These are phyloP conservation scores for Hyphopichia homilentoma DNA, from an alignment of 805 yeast genomes.

Conservation along the genomic window DNA sequence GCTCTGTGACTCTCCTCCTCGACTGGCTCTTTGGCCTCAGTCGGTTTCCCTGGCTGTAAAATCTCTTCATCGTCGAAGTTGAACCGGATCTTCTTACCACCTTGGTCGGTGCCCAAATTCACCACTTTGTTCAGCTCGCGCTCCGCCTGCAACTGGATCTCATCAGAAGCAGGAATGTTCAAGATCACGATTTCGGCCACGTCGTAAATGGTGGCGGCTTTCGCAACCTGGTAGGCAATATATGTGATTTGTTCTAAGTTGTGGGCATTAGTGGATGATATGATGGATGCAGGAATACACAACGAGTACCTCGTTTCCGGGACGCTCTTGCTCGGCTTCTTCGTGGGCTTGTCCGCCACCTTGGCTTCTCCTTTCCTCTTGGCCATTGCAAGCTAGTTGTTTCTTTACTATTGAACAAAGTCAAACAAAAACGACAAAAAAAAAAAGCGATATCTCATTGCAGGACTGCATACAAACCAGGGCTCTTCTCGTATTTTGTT, in stretches of 20 bases:
- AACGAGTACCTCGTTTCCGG: slow-evolving; percentile 44
- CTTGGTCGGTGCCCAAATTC: slow-evolving; percentile 17
- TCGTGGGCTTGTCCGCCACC: slow-evolving; percentile 17
- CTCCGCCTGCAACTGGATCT: slow-evolving; percentile 11
- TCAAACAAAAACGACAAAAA: no score
- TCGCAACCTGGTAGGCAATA: slow-evolving; percentile 74
- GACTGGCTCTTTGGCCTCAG: slow-evolving; percentile 10
- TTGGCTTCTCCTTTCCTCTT: slow-evolving; percentile 22
- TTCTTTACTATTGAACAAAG: background rate
- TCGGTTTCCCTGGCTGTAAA: slow-evolving; percentile 5
- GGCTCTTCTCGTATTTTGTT: no score
- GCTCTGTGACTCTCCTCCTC: slow-evolving; percentile 9
- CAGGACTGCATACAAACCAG: no score
- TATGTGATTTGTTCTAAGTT: slow-evolving; percentile 72
- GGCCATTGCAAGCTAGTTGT: slow-evolving; percentile 8
- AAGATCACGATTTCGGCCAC: slow-evolving; percentile 74
- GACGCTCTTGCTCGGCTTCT: slow-evolving; percentile 24
- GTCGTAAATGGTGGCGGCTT: slow-evolving; percentile 63
- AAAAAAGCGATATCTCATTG: background rate
- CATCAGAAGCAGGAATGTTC: slow-evolving; percentile 40
- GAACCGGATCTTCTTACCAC: slow-evolving; percentile 30
- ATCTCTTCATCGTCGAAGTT: slow-evolving; percentile 26
- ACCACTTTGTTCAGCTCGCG: slow-evolving; percentile 20
- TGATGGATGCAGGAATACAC: slow-evolving; percentile 70
- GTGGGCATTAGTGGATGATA: slow-evolving; percentile 51